Conservation (phyloP, 768 basidiomycete genomes). For the Dentipellis sp. region DNA sequence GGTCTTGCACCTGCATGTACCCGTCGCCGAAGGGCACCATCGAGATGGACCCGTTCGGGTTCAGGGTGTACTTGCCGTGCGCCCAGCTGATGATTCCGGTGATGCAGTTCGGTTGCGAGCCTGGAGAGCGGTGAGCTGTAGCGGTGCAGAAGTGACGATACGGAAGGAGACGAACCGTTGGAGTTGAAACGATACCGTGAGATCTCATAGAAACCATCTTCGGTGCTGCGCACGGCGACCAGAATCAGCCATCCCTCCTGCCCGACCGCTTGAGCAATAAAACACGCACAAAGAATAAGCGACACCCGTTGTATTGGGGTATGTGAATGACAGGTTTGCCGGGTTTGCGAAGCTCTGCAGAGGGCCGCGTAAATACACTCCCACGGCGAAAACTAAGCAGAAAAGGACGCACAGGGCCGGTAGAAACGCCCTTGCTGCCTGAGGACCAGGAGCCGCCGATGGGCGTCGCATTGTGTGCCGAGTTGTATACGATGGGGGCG, state of each 20-base stretch:
- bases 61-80: constrained; percentile 68
- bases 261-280: neutral
- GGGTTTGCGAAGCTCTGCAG: constrained; percentile 79
- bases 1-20: constrained; percentile 90
- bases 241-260: neutral
- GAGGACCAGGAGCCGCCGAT: constrained; percentile 83
- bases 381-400: neutral
- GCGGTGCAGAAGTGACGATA: neutral
- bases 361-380: neutral
- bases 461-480: constrained; percentile 54
- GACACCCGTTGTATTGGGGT: constrained; percentile 80
- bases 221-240: constrained; percentile 36
- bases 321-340: constrained; percentile 69
- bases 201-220: constrained; percentile 76
- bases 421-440: constrained; percentile 64
- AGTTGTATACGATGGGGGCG: constrained; percentile 29
- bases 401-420: constrained; percentile 64
- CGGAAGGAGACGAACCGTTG: constrained; percentile 52
- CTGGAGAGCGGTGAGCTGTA: constrained; percentile 26
- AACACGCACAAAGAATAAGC: constrained; percentile 79
- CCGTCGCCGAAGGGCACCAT: constrained; percentile 77
- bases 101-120: constrained; percentile 80
- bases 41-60: constrained; percentile 72
- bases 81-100: constrained; percentile 83
- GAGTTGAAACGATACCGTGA: constrained; percentile 82